Base-by-base conservation (phyloP, 106 monocot genomes). In the Xerophyta viscosa region DNA sequence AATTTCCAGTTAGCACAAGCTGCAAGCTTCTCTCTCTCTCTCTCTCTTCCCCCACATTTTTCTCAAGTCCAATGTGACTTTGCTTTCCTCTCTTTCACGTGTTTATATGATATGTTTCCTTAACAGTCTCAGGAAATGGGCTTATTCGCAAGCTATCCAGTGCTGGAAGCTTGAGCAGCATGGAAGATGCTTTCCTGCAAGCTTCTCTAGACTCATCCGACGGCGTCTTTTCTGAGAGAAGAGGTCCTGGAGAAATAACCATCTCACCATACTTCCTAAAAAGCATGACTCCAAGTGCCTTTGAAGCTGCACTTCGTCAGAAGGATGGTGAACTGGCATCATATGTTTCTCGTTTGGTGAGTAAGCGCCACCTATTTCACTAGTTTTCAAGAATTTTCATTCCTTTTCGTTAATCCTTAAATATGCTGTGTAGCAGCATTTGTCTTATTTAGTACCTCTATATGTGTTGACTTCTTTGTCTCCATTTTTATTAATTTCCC, bases 291-390 rank as follows among this genome's bases (percentile, higher is more conserved):
- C 88, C 89, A 44, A 89, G 79, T 69, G 65, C 85, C 42, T 96
- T 85, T 68, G 96, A 96, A 71, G 84, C 82, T 19, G 69, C 81
- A 37, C 85, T 96, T 54, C 84, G 96, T 22, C 89, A 96, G 24
- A 96, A 89, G 59, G 96, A 96, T 66, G 89, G 89, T 47, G 96
- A 96, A 60, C 73, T 96, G n/a, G 67, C 78, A 29, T 96, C 96
- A 53, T 96, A 89, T 62, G 65, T 85, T 62, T 82, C 96, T 31
- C 96, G 96, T 48, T 64, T 96, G 73, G 96, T 96, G 78, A 59
- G 56, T 25, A 56, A 37, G n/a, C n/a, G n/a, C n/a, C n/a, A n/a
- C n/a, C n/a, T n/a, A n/a, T n/a, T n/a, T n/a, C n/a, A n/a, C n/a
- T n/a, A n/a, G n/a, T n/a, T n/a, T n/a, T n/a, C n/a, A n/a, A n/a